Percentiles rank a stretch among this genome's conserved stretches.
phyloP scores from a whole-genome alignment of 768 basidiomycete species.

The Pleurotus citrinopileatus region DNA sequence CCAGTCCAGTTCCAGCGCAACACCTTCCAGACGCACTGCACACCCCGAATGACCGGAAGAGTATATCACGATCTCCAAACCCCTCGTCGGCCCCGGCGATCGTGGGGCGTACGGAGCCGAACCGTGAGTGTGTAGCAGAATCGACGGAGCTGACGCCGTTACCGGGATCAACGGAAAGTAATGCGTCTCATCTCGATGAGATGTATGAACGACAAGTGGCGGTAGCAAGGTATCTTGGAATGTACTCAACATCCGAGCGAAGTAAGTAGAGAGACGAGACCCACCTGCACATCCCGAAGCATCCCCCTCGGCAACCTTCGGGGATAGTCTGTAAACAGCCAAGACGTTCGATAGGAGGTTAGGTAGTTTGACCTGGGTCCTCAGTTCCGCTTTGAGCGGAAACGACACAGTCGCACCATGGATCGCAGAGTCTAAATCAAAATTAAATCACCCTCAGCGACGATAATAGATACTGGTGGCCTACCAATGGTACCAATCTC shows the following conservation, averaged over 20 bases:
- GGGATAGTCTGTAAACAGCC: slow-evolving; percentile 57
- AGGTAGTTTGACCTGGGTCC: slow-evolving; percentile 48
- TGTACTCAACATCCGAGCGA: slow-evolving; percentile 8
- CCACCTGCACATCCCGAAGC: slow-evolving; percentile 35
- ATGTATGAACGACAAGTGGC: slow-evolving; percentile 66
- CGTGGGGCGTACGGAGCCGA: slow-evolving; percentile 64
- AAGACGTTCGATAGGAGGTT: slow-evolving; percentile 57
- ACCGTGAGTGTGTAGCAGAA: slow-evolving; percentile 67
- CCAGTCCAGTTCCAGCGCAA: slow-evolving; percentile 69
- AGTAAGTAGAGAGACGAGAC: slow-evolving; percentile 8
- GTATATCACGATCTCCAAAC: slow-evolving; percentile 58
- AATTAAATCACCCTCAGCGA: slow-evolving; percentile 10
- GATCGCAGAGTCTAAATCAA: slow-evolving; percentile 37
- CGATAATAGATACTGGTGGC: slow-evolving; percentile 19
- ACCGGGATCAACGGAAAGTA: slow-evolving; percentile 50
- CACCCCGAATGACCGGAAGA: slow-evolving; percentile 53
- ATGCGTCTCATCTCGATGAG: slow-evolving; percentile 60
- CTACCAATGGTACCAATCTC: slow-evolving; percentile 42
- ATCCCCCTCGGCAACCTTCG: slow-evolving; percentile 22
- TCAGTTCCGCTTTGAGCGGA: slow-evolving; percentile 30
- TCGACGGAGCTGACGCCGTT: slow-evolving; percentile 29
- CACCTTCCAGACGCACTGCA: slow-evolving; percentile 25
- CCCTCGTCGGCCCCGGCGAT: slow-evolving; percentile 20
- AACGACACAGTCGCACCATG: slow-evolving; percentile 31
- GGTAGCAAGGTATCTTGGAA: slow-evolving; percentile 49